Evolutionary conservation across 2,329 filamentous ascomycete genomes (phyloP), one percentile per base, ranked within the genome.

Genomic region (Penicillium sp.): DNA sequence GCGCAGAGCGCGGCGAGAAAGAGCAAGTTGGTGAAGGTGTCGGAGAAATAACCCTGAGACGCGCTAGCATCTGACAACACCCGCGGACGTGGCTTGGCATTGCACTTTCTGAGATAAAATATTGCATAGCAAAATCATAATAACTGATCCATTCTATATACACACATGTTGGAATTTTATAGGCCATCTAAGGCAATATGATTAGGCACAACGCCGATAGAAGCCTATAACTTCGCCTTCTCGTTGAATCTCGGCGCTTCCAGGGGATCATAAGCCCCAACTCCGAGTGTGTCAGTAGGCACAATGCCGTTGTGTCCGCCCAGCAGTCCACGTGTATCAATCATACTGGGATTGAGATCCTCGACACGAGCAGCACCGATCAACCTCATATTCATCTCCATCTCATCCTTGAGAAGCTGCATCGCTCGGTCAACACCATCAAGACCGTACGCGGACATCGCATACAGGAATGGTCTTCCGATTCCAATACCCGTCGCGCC

Each of bases 381-480:
- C 59, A 99, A 78, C 6, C 94, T 85, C 94, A 99, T 97, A 69
- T 93, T 94, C 93, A 97, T 97, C 78, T 95, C 92, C 84, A 99
- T 90, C 81, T 99, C 94, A 68, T 97, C 94, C 77, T 90, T 92
- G 63, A 96, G 82, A 54, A 96, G 78, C 74, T 92, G 88, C 88
- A 97, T 96, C 31, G 94, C 94, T 32, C 90, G 84, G 68, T 95
- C 90, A 18, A 97, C 93, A 59, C 94, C 94, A 2, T 87, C 81
- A 55, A 90, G 77, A 1, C 94, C 94, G 67, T 97, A 97, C 9
- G 91, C 86, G 59, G 88, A 89, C 93, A 99, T 97, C 67, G 94
- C 93, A 70, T 92, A 99, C 56, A 99, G 76, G 80, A 99, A 97
- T 22, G 94, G 94, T 4, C 94, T 81, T 3, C 94, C 94, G 65